Base-by-base conservation (phyloP, 2,329 filamentous ascomycete genomes). In the Coniochaeta prunicola region DNA sequence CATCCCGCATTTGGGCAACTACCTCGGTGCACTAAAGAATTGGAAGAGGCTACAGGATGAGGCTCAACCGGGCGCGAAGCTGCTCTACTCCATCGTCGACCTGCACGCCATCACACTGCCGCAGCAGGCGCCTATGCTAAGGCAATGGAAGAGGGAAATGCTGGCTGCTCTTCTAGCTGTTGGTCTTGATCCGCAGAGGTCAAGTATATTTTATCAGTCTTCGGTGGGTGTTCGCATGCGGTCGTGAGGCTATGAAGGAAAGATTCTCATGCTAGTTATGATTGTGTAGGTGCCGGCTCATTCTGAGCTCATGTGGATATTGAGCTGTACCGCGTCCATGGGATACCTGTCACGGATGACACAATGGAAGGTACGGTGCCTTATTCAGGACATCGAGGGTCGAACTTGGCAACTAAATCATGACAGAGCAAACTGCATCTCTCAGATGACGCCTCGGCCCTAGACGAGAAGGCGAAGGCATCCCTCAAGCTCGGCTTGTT, bases 291-390 rank as follows among this genome's bases (percentile, higher is more conserved):
- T 92, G 2, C 79, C 86, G 19, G 86, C 87, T 53, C 94, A 97
- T 74, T 78, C 89, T 4, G 92, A 97, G 73, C 80, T 99, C 63
- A 96, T 96, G 90, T 99, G 94, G 94, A 92, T 97, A 68, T 76
- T 99, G 62, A 93, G 91, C 69, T 97, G 92, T 64, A 89, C 90
- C 57, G 90, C 94, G 26, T 93, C 90, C 5, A 92, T 94, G 73
- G 94, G 94, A 40, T 96, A 96, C 74, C 77, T 99, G n/a, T 89
- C 89, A 10, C 82, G 94, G n/a, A 99, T 99, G 94, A 97, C 94
- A 30, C 94, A 97, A 73, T 99, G 94, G 92, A 99, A 99, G 86
- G 91, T 91, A 60, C 56, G 68, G 62, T 26, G 24, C 28, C 12
- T 12, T 24, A 15, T 50, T 40, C 36, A 40, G 10, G 36, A 17